A percentile compares a stretch with the other conserved stretches of the same genome.
Evolutionary conservation across 2,329 filamentous ascomycete genomes (phyloP).

Genomic region (Phialophora macrospora): DNA sequence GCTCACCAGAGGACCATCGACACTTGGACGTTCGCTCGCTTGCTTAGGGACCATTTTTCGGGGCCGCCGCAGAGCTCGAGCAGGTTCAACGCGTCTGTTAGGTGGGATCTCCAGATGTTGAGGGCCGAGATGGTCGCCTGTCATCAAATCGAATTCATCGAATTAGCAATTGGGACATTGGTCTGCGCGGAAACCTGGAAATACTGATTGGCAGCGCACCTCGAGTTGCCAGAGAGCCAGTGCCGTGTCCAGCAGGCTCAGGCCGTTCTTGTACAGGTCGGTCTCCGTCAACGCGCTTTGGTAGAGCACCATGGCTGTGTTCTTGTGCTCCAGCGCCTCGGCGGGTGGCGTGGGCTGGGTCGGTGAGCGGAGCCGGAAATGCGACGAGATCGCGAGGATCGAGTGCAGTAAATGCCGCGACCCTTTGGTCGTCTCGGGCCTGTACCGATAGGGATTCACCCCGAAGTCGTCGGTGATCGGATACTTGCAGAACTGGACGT

Average conservation of each 20-base stretch:
- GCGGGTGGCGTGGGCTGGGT: conserved; percentile 11
- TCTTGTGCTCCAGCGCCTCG: conserved; percentile 19
- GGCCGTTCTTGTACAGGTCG: background rate
- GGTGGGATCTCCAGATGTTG: conserved; percentile 20
- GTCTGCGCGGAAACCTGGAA: background rate
- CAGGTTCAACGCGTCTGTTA: conserved; percentile 14
- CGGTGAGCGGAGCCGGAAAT: conserved; percentile 17
- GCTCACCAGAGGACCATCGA: conserved; percentile 22
- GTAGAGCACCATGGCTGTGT: conserved; percentile 20
- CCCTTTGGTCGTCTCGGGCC: conserved; percentile 22
- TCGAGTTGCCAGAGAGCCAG: conserved; percentile 19
- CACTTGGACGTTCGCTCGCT: conserved; percentile 15
- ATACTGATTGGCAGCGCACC: background rate
- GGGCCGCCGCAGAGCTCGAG: conserved; percentile 20
- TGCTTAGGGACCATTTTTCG: conserved; percentile 13
- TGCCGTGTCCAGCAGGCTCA: conserved; percentile 19
- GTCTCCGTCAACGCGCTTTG: conserved; percentile 6
- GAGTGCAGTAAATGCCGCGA: conserved; percentile 27
- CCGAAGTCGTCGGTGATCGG: conserved; percentile 25
- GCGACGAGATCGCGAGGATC: conserved; percentile 24
- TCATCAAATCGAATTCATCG: background rate
- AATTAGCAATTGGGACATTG: background rate
- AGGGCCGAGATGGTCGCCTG: conserved; percentile 18
- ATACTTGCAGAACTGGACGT: conserved; percentile 26
- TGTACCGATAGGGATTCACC: conserved; percentile 24